These are phyloP conservation scores for Forsythia suspensa DNA, from an alignment of 257 asterid species.

Conservation along the genomic window DNA sequence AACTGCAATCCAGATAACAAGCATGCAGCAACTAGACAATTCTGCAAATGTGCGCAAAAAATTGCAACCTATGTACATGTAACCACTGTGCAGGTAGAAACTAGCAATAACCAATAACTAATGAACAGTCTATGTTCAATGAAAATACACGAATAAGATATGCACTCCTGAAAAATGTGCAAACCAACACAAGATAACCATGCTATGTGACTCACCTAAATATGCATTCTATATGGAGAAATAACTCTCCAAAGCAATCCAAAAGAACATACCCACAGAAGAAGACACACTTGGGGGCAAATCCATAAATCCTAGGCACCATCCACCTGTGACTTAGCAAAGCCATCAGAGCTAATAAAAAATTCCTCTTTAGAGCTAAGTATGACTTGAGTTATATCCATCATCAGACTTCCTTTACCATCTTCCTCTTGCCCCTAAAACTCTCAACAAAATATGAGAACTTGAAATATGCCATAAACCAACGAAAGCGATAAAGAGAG, in stretches of 20 bases:
- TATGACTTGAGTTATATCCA: neutral
- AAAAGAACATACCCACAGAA: neutral
- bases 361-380: neutral
- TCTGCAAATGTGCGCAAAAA: neutral
- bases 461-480: neutral
- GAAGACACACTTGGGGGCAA: neutral
- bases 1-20: neutral
- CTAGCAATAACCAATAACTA: neutral
- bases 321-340: neutral
- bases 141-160: neutral
- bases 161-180: neutral
- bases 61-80: neutral
- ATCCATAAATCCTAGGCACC: neutral
- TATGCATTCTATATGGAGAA: neutral
- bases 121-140: neutral
- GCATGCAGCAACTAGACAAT: neutral
- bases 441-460: neutral
- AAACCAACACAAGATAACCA: neutral
- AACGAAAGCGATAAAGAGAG: neutral
- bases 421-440: neutral
- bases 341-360: neutral
- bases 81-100: neutral
- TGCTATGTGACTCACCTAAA: neutral
- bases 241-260: neutral
- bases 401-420: neutral